Base-by-base conservation (phyloP, 2,329 filamentous ascomycete genomes). In the Endocalyx cinctus region DNA sequence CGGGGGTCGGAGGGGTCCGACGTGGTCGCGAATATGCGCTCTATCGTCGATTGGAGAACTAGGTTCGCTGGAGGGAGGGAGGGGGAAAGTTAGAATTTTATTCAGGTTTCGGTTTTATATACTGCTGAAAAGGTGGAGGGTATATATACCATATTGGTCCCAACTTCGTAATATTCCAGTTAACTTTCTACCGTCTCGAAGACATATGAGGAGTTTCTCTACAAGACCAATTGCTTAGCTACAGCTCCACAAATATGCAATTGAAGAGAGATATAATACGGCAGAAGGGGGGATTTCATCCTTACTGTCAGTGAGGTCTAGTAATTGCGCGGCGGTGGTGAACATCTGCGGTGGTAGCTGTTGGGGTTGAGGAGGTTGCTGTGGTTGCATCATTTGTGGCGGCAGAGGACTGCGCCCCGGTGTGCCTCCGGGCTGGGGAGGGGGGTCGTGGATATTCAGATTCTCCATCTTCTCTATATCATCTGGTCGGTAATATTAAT, bases 281-380 rank as follows among this genome's bases (percentile, higher is more conserved):
- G n/a, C n/a, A n/a, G n/a, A n/a, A n/a, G n/a, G n/a, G n/a, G n/a
- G n/a, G n/a, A n/a, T n/a, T n/a, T n/a, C n/a, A n/a, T 35, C 54
- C 85, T 70, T 79, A 97, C 90, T 98, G 68, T 98, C 92, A 51
- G 92, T 97, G 54, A 98, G 74, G 60, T 98, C 92, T 38, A 98
- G 70, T 38, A 98, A 71, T 69, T 97, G 92, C 34, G 92, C 89
- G 19, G 92, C 92, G 19, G 92, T 98, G 13, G 92, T 94, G 67
- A 98, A 98, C 84, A 97, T 96, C 69, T 98, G 90, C 39, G 89
- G 89, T 11, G 86, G 86, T 25, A 90, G 69, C 62, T 87, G 84
- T 43, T 71, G 63, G 29, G 69, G 66, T 35, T 67, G 60, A 31
- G 77, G 74, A 18, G 51, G 51, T n/a, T 98, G 90, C 39, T 89